Percentiles rank a stretch among this genome's conserved stretches.
phyloP scores from a whole-genome alignment of 305 asterid species.

The Plantago lanceolata region DNA sequence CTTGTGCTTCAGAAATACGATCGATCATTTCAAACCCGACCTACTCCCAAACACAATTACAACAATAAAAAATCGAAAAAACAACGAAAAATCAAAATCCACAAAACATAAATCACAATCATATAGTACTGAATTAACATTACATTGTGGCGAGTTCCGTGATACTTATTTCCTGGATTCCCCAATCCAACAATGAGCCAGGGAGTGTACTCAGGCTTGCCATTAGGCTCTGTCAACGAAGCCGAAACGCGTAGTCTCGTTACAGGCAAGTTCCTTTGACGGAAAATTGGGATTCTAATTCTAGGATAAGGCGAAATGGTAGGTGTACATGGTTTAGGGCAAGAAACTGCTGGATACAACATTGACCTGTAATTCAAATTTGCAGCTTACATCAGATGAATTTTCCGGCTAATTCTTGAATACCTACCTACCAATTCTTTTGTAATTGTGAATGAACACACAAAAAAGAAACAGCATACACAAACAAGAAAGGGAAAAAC shows the following conservation, averaged over 20 bases:
- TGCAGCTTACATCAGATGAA: not conserved
- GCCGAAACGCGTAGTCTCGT: slow-evolving; percentile 49
- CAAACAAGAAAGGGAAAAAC: no score
- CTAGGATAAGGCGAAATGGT: slow-evolving; percentile 37
- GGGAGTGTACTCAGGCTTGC: slow-evolving; percentile 74
- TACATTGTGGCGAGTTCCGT: slow-evolving; percentile 95
- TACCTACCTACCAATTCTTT: not conserved
- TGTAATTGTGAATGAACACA: no score
- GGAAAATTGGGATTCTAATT: slow-evolving; percentile 28
- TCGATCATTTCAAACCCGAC: slow-evolving; percentile 95
- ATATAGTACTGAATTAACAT: slow-evolving; percentile 14
- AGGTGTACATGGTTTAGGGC: slow-evolving; percentile 35
- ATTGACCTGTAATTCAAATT: slow-evolving; percentile 40
- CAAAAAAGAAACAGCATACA: no score
- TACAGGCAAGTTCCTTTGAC: slow-evolving; percentile 33
- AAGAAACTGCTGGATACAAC: slow-evolving; percentile 50
- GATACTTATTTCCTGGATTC: slow-evolving; percentile 82
- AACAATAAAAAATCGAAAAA: not conserved
- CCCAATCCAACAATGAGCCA: slow-evolving; percentile 95
- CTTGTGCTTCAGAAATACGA: slow-evolving; percentile 62
- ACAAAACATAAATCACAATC: slow-evolving; percentile 2
- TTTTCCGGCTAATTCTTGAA: not conserved
- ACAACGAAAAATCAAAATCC: not conserved
- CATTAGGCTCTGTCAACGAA: slow-evolving; percentile 46
- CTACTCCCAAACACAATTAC: slow-evolving; percentile 30